Evolutionary conservation across 805 yeast genomes (phyloP).

Genomic region (Isabelozyma rhagii): DNA sequence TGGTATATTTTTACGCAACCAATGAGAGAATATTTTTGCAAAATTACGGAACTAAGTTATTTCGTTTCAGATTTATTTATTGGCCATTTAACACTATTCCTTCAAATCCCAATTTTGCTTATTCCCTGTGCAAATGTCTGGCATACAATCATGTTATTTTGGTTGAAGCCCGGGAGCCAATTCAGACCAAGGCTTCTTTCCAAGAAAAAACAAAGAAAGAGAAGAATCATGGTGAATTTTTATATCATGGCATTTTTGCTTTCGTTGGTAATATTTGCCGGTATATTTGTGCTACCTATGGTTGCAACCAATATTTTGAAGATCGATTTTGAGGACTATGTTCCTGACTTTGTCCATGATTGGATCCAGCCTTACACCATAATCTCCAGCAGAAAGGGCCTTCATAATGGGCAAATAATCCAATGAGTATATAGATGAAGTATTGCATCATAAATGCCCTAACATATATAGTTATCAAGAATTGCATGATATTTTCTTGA

Average conservation of each 20-base stretch:
- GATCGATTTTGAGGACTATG: slow-evolving; percentile 35
- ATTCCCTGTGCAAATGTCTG: slow-evolving; percentile 63
- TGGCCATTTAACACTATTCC: slow-evolving; percentile 55
- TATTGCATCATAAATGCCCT: neutral
- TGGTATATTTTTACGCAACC: slow-evolving; percentile 63
- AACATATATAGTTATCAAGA: neutral
- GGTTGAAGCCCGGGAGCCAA: slow-evolving; percentile 61
- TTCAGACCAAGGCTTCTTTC: slow-evolving; percentile 46
- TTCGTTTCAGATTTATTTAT: slow-evolving; percentile 63
- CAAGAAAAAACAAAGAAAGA: slow-evolving; percentile 38
- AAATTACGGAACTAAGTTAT: slow-evolving; percentile 61
- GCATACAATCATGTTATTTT: slow-evolving; percentile 65
- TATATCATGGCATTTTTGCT: slow-evolving; percentile 35
- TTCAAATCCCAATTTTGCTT: slow-evolving; percentile 59
- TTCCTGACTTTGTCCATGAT: slow-evolving; percentile 35
- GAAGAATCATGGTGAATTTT: slow-evolving; percentile 28
- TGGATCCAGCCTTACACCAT: slow-evolving; percentile 44
- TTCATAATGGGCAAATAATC: slow-evolving; percentile 17
- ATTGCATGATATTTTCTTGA: neutral
- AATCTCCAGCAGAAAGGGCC: slow-evolving; percentile 29
- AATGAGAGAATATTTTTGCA: slow-evolving; percentile 58
- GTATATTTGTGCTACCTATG: slow-evolving; percentile 38
- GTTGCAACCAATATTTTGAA: slow-evolving; percentile 29
- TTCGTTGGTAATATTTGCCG: slow-evolving; percentile 19
- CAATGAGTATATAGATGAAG: neutral